Evolutionary conservation across 2,329 filamentous ascomycete genomes (phyloP).

Genomic region (Trichophyton schoenleinii): DNA sequence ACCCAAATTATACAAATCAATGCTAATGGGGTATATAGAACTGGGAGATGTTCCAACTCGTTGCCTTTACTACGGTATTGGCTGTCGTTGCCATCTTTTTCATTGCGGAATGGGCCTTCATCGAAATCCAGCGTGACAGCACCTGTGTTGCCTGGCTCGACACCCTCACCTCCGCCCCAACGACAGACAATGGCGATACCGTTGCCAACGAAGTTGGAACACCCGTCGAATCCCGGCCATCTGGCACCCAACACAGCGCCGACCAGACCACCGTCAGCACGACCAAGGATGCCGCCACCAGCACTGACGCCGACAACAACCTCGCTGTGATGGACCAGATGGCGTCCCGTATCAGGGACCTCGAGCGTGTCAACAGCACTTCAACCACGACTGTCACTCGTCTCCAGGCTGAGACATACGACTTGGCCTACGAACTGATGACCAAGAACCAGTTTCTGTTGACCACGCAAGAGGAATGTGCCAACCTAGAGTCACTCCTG

Average conservation of each 20-base stretch:
- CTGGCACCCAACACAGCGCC: not conserved
- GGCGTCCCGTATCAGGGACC: conserved; percentile 6
- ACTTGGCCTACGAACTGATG: not conserved
- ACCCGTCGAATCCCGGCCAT: not conserved
- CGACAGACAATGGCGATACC: not conserved
- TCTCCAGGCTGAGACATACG: conserved; percentile 1
- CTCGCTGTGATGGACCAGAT: conserved; percentile 6
- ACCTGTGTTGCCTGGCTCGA: not conserved
- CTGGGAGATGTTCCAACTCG: conserved; percentile 8
- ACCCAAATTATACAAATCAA: not conserved
- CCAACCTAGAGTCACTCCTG: not conserved
- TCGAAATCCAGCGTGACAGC: not conserved
- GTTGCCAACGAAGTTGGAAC: not conserved
- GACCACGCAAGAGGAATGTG: not conserved
- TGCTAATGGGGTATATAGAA: conserved; percentile 5
- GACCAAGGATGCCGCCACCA: not conserved
- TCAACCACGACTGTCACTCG: conserved; percentile 1
- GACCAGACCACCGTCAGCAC: not conserved
- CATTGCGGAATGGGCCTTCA: not conserved
- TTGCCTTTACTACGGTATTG: conserved; percentile 1
- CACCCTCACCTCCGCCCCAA: not conserved
- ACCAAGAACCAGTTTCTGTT: not conserved
- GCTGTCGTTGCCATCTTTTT: conserved; percentile 3
- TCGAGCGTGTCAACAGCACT: conserved; percentile 5
- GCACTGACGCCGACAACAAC: not conserved